Evolutionary conservation across 1,139 yeast species (phyloP), one percentile per base, ranked within the genome.

Genomic region (Yamadazyma oceani): DNA sequence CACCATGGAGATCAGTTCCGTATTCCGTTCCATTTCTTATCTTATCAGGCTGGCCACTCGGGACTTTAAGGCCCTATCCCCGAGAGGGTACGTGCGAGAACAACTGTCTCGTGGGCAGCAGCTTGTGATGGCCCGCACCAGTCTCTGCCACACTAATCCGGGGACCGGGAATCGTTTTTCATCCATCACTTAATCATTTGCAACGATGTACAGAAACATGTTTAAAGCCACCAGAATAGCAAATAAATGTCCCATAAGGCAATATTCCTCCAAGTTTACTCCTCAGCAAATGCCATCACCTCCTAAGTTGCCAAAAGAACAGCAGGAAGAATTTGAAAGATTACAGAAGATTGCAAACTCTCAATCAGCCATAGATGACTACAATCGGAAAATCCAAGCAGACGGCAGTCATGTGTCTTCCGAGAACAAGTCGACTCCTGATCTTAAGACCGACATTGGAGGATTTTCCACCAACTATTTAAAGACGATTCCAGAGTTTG

Each of bases 281-380:
- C 53, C 60, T 17, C 66, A 65, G 28, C 50, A 40, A 38, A 53
- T 53, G 6, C 94, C 96, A 1, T 76, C 85, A 2, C 98, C 98
- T 9, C 96, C 96, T 25, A 77, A 80, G 44, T 72, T 92, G 17
- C 87, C 95, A 13, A 79, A 81, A 47, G 86, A 87, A 50, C 92
- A 90, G 35, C 98, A 92, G 60, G 88, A 84, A 51, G 98, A 92
- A 63, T 92, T 92, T 61, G 97, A 92, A 57, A 72, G 75, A 34
- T 75, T 92, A 32, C 95, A 89, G 54, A 80, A 77, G 54, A 74
- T 82, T 32, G 97, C 97, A 1, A 80, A 76, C 49, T 79, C 94
- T 0, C 92, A 84, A 58, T 79, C 82, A 7, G 89, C 90, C 2
- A 82, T 86, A 31, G 92, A 85, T 37, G 88, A 82, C 40, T 85